A percentile compares a stretch with the other conserved stretches of the same genome.
phyloP scores from a whole-genome alignment of 2,329 filamentous ascomycete species.

The Claviceps sp. region DNA sequence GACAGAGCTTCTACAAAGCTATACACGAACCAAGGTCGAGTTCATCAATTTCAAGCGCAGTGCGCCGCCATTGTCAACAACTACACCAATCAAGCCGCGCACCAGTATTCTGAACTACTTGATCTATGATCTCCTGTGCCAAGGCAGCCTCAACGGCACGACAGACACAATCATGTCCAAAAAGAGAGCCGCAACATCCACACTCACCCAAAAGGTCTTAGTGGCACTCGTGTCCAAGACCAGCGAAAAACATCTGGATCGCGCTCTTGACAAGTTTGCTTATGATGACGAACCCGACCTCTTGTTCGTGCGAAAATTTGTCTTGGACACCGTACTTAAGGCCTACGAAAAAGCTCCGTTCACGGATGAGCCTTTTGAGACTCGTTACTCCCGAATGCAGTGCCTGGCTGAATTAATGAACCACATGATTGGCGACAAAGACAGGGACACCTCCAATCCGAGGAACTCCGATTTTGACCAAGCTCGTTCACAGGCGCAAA shows the following conservation, averaged over 20 bases:
- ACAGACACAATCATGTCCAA: constrained; percentile 64
- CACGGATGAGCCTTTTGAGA: constrained; percentile 67
- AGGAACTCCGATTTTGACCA: constrained; percentile 26
- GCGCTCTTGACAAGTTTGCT: constrained; percentile 42
- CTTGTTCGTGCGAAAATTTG: constrained; percentile 85
- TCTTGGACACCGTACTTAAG: constrained; percentile 82
- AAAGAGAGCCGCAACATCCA: constrained; percentile 74
- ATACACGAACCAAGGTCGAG: constrained; percentile 90
- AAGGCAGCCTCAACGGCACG: constrained; percentile 49
- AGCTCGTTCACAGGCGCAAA: constrained; percentile 58
- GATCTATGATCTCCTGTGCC: constrained; percentile 60
- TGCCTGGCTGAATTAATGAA: constrained; percentile 85
- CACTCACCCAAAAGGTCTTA: constrained; percentile 74
- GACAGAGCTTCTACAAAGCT: constrained; percentile 78
- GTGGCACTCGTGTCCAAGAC: constrained; percentile 83
- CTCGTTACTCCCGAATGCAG: constrained; percentile 78
- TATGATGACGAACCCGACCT: constrained; percentile 72
- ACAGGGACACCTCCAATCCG: constrained; percentile 40
- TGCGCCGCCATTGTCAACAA: constrained; percentile 66
- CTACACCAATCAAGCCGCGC: constrained; percentile 85
- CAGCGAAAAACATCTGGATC: constrained; percentile 55
- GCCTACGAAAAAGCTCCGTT: constrained; percentile 79
- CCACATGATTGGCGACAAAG: constrained; percentile 73
- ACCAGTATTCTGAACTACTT: constrained; percentile 90
- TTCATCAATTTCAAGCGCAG: constrained; percentile 99